These are phyloP conservation scores for Calocybe gangraenosa DNA, from an alignment of 768 basidiomycete species.

Conservation along the genomic window DNA sequence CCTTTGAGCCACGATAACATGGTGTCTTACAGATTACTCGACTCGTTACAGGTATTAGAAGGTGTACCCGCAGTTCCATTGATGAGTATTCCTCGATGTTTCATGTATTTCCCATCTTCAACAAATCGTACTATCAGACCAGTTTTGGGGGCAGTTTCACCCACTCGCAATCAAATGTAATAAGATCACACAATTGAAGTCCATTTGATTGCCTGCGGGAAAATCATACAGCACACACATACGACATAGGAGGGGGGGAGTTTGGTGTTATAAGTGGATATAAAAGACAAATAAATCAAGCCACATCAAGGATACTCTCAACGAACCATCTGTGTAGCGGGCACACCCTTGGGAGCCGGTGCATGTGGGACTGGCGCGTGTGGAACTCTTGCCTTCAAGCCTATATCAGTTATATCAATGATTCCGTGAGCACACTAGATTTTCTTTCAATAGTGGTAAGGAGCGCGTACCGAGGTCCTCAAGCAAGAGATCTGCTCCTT, in stretches of 20 bases:
- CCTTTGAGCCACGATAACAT: neutral
- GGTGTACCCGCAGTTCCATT: too few species aligned
- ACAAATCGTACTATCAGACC: too few species aligned
- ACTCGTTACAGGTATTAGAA: slow-evolving; percentile 38
- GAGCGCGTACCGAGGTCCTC: slow-evolving; percentile 54
- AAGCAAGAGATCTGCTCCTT: slow-evolving; percentile 56
- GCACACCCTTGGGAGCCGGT: slow-evolving; percentile 48
- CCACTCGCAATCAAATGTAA: too few species aligned
- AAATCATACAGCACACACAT: neutral
- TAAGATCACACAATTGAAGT: neutral
- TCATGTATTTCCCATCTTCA: too few species aligned
- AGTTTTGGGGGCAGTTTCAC: too few species aligned
- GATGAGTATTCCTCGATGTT: too few species aligned
- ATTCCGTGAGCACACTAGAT: neutral
- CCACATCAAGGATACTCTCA: slow-evolving; percentile 19
- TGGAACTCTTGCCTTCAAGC: slow-evolving; percentile 57
- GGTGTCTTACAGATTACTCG: slow-evolving; percentile 32
- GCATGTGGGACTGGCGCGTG: slow-evolving; percentile 71
- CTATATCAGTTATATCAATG: slow-evolving; percentile 22
- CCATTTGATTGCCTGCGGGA: neutral
- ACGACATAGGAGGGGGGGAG: neutral
- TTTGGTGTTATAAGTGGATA: neutral
- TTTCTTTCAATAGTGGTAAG: too few species aligned
- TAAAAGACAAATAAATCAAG: neutral
- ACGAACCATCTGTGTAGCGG: slow-evolving; percentile 44